Percentiles rank a stretch among this genome's conserved stretches.
Evolutionary conservation across 352 stramenopile genomes (phyloP).

Genomic region (Aphanomyces cochlioides): DNA sequence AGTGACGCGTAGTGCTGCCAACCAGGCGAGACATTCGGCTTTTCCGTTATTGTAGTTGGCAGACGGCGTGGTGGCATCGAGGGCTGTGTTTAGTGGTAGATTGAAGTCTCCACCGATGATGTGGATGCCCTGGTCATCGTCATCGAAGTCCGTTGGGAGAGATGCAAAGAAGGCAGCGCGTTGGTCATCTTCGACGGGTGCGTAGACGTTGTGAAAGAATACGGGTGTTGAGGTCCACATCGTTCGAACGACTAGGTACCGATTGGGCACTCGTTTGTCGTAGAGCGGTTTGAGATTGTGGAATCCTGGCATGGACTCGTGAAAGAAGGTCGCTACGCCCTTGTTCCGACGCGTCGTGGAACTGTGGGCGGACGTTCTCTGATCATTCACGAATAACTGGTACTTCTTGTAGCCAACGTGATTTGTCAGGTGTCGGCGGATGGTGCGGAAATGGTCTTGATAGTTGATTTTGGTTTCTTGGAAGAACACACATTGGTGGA

Average conservation of each 20-base stretch:
- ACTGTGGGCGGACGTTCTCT: background rate
- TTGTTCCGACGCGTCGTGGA: background rate
- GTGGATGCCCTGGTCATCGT: background rate
- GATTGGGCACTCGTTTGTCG: background rate
- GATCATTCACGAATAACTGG: conserved; percentile 11
- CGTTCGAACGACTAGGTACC: background rate
- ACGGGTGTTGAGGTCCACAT: background rate
- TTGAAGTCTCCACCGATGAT: conserved; percentile 32
- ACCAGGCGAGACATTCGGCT: conserved; percentile 14
- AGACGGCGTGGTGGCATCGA: background rate
- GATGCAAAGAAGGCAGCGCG: background rate
- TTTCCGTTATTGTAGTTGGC: background rate
- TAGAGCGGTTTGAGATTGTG: background rate
- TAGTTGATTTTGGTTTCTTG: conserved; percentile 27
- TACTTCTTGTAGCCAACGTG: conserved; percentile 11
- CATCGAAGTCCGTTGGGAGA: background rate
- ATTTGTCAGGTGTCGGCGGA: conserved; percentile 21
- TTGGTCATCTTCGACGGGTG: background rate
- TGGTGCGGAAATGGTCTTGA: conserved; percentile 1
- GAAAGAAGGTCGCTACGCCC: background rate
- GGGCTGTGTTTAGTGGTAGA: background rate
- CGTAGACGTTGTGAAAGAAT: background rate
- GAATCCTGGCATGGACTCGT: background rate
- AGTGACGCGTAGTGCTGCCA: conserved; percentile 17
- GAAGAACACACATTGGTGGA: conserved; percentile 12